Evolutionary conservation across 1,139 yeast genomes (phyloP), one percentile per base, ranked within the genome.

Genomic region (Suhomyces maxii): DNA sequence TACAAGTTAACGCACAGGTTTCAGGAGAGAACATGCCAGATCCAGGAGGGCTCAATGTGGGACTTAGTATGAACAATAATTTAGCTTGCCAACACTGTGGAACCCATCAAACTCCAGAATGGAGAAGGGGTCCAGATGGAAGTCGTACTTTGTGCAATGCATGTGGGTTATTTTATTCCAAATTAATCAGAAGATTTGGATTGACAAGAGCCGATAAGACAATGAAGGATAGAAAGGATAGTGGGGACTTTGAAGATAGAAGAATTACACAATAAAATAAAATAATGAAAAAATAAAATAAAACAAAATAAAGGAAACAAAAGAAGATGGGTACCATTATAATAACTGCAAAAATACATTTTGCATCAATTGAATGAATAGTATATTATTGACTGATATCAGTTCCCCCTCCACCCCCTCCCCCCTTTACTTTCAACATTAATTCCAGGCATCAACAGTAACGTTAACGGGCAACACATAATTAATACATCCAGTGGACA

Each of bases 101-200:
- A 3, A 49, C 51, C 18, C 39, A 53, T 26, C 68, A 67, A 26
- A 73, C 79, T 0, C 79, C 79, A 1, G 79, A 73, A 54, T 74
- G 79, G 79, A 60, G 79, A 48, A 59, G 73, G 33, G 79, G 79
- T 0, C 79, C 79, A 3, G 65, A 63, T 39, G 78, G 79, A 0
- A 66, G 69, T 34, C 60, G 76, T 31, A 73, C 77, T 0, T 59
- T 74, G 42, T 74, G 79, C 53, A 73, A 74, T 57, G 79, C 79
- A 0, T 74, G 79, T 55, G 79, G 79, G 0, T 61, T 74, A 25
- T 74, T 71, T 45, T 71, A 62, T 51, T 64, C 74, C 5, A 71
- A 71, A 45, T 54, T 71, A 40, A 55, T 60, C 11, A 65, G 59
- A 44, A 61, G 64, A 41, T 55, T 55, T 48, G 73, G 73, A 1